Base-by-base conservation (phyloP, 192 early-diverging fungal genomes). In the Coemansia sp. region DNA sequence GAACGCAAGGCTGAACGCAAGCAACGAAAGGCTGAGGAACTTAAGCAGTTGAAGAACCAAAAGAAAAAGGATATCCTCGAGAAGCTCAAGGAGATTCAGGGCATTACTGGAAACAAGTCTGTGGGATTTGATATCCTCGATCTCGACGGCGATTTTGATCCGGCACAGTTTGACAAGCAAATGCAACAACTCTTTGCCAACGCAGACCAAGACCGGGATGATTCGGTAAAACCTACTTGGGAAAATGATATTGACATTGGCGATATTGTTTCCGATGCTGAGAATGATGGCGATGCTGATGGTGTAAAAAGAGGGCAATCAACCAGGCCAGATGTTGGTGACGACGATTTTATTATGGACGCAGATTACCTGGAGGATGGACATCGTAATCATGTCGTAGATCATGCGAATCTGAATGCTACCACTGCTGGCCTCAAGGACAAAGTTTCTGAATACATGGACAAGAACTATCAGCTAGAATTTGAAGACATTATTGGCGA, bases 91-190 rank as follows among this genome's bases (percentile, higher is more conserved):
- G 85, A 93, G 72, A 96, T 98, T 62, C 86, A 91, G 71, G 85
- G 90, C 54, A 93, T 97, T 49, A 91, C 90, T 19, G 90, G 89
- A 41, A 90, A 90, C 67, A 72, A 69, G 30, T 79, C 38, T 3
- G 82, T 87, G 58, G 90, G 87, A 30, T 83, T 97, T 48, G 89
- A 93, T 26, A 82, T 89, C 18, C 65, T 94, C 24, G 91, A 94
- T 79, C 71, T 97, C 34, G 91, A 95, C 48, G 89, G 85, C n/a
- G 95, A 98, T 21, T 97, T 96, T 83, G 93, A 97, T 71, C 91
- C 93, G 3, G 78, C 82, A 6, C 85, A 90, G 65, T 93, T 92
- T 71, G 95, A 96, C 69, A 54, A 81, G 64, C 85, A 92, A 81
- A 98, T 98, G 94, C 71, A 83, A 23, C 73, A 79, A 50, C 78